phyloP scores from a whole-genome alignment of 2,329 filamentous ascomycete genomes.

The Geoglossum cookeanum region DNA sequence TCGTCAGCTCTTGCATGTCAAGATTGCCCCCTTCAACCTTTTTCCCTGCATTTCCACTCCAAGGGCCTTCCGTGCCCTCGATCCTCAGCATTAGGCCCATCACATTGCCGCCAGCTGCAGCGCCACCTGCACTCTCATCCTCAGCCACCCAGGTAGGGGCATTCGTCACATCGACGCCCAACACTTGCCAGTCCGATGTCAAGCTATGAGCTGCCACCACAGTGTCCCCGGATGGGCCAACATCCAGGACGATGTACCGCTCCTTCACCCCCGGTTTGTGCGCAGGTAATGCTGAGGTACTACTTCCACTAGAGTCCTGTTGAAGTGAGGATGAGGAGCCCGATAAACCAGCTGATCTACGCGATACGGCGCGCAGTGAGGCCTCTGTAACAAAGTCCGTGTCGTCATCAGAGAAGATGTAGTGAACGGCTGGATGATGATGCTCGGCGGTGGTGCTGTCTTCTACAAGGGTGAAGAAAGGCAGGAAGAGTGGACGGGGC shows the following conservation, averaged over 20 bases:
- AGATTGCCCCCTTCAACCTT: slow-evolving; percentile 19
- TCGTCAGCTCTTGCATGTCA: slow-evolving; percentile 32
- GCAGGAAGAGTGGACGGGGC: slow-evolving; percentile 40
- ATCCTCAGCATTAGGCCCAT: slow-evolving; percentile 40
- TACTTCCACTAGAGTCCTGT: background rate
- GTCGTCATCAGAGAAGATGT: slow-evolving; percentile 88
- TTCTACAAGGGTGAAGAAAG: slow-evolving; percentile 72
- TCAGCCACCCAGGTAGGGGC: slow-evolving; percentile 44
- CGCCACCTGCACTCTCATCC: slow-evolving; percentile 14
- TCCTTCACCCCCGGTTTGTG: slow-evolving; percentile 20
- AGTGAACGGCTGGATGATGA: slow-evolving; percentile 72
- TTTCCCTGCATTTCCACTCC: slow-evolving; percentile 17
- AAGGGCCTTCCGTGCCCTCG: slow-evolving; percentile 30
- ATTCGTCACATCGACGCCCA: slow-evolving; percentile 31
- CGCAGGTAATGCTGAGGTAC: background rate
- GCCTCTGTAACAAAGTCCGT: slow-evolving; percentile 54
- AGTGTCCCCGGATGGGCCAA: slow-evolving; percentile 28
- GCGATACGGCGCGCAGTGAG: slow-evolving; percentile 30
- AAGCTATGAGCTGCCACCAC: slow-evolving; percentile 55
- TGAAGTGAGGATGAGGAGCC: slow-evolving; percentile 3
- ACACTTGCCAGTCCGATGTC: slow-evolving; percentile 52
- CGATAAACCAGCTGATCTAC: background rate
- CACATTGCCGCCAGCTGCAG: slow-evolving; percentile 14
- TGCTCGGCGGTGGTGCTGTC: slow-evolving; percentile 55
- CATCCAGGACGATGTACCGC: slow-evolving; percentile 37